Base-by-base conservation (phyloP, 2,329 filamentous ascomycete genomes). In the Monosporascus sp. region DNA sequence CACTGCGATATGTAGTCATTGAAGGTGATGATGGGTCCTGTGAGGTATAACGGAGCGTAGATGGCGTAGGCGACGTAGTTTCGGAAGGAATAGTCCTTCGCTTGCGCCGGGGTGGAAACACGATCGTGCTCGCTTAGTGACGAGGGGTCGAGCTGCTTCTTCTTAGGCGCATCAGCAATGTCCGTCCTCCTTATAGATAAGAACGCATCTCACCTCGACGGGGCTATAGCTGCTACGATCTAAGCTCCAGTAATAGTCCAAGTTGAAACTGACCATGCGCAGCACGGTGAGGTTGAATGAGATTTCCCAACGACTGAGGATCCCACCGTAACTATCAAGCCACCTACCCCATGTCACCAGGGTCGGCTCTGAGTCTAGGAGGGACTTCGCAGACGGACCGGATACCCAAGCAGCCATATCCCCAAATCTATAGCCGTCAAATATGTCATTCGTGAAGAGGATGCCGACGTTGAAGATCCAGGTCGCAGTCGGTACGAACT, bases 271-370 rank as follows among this genome's bases (percentile, higher is more conserved):
- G 63, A 99, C 91, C 47, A 97, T 77, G 5, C 94, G 86, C 52
- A 99, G 75, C 25, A 97, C 86, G 3, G 93, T 97, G 56, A 99
- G 84, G 65, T 99, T 99, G 79, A 99, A 99, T 5, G 97, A 79
- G n/a, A 99, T 85, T 68, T 97, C 90, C 94, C 94, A 99, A 54
- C 93, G 82, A 0, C 86, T 78, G 67, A 96, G 85, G n/a, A 99
- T 74, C 1, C 94, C 94, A 7, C 90, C 85, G 59, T 87, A 86
- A 50, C 79, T 77, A 70, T 99, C 94, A 17, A 97, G 74, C 75
- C 82, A 88, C 44, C 76, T 74, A 7, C 85, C 91, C 76, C 86
- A 86, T 20, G 77, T 74, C 36, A 81, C 74, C 39, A 85, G 65
- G 2, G 68, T 54, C 7, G 75, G 72, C 18, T 74, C 72, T 9